Conservation (phyloP, 345 rosid genomes). For the Dovyalis caffra region DNA sequence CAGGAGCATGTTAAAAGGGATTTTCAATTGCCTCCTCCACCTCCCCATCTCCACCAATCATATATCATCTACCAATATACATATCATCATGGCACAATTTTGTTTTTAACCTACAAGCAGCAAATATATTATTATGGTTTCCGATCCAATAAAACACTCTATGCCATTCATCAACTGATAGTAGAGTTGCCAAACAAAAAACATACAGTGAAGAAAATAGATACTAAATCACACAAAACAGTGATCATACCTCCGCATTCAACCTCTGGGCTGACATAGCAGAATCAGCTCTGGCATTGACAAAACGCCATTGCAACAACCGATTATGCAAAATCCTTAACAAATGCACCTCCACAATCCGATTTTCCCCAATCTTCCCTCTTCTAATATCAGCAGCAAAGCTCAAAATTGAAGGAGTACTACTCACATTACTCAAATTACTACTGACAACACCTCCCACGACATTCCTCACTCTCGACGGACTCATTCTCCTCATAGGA, state of each 20-base stretch:
- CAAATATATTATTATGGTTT: not conserved
- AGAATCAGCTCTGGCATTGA: constrained; percentile 72
- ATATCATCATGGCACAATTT: not conserved
- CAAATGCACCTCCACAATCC: constrained; percentile 60
- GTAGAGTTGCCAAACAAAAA: not conserved
- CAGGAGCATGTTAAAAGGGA: not conserved
- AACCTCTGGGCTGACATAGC: constrained; percentile 51
- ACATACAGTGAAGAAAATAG: not conserved
- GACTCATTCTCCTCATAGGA: constrained; percentile 64
- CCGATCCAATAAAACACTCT: not conserved
- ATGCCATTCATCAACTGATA: not conserved
- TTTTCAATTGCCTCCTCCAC: not conserved
- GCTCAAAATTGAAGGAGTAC: constrained; percentile 65
- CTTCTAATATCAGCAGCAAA: constrained; percentile 82
- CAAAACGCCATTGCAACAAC: constrained; percentile 80
- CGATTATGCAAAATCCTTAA: constrained; percentile 71
- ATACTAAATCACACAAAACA: not conserved
- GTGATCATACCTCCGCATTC: constrained; percentile 59
- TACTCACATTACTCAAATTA: constrained; percentile 31
- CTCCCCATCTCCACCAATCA: not conserved
- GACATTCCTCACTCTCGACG: constrained; percentile 57
- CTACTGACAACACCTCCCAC: constrained; percentile 32
- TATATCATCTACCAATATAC: not conserved
- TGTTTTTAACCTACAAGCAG: not conserved
- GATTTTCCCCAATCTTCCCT: constrained; percentile 63